Percentiles rank a stretch among this genome's conserved stretches.
These are phyloP conservation scores for Emmonsiellopsis sp. DNA, from an alignment of 2,329 filamentous ascomycete genomes.

Conservation along the genomic window DNA sequence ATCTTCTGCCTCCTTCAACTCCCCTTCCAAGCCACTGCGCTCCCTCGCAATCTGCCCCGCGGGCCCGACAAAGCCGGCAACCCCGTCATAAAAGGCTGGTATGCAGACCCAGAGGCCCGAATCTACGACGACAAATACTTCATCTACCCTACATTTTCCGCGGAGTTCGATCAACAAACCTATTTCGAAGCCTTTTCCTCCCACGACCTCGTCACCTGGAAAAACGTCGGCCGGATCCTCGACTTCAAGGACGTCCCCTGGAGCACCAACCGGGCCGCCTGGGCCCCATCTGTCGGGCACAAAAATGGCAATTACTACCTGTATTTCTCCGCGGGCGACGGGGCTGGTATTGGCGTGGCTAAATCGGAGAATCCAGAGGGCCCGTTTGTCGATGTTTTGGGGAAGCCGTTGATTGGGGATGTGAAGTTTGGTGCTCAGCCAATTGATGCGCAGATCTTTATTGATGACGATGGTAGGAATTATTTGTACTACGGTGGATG, in stretches of 20 bases:
- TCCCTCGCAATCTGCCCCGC: not conserved
- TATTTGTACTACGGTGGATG: constrained; percentile 40
- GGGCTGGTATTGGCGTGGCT: constrained; percentile 38
- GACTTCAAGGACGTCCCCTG: constrained; percentile 33
- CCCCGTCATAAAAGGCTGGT: constrained; percentile 43
- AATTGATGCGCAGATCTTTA: constrained; percentile 39
- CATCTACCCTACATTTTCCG: constrained; percentile 42
- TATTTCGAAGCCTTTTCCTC: constrained; percentile 46
- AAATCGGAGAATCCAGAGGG: constrained; percentile 30
- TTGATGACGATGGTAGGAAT: constrained; percentile 33
- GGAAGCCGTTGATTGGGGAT: constrained; percentile 34
- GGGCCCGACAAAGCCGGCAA: constrained; percentile 22
- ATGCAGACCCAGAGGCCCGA: constrained; percentile 43
- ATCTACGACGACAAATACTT: constrained; percentile 40
- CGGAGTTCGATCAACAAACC: constrained; percentile 39
- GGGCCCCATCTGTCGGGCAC: constrained; percentile 40
- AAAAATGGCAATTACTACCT: constrained; percentile 41
- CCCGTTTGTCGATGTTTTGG: constrained; percentile 36
- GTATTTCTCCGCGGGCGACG: constrained; percentile 44
- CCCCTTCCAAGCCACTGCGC: not conserved
- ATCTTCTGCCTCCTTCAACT: not conserved
- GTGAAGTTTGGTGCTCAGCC: constrained; percentile 42
- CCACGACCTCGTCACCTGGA: constrained; percentile 42
- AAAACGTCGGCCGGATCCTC: constrained; percentile 38
- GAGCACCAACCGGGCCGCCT: constrained; percentile 37